These are phyloP conservation scores for Ulota crispa DNA, from an alignment of 225 moss, liverwort and hornwort genomes.

Conservation along the genomic window DNA sequence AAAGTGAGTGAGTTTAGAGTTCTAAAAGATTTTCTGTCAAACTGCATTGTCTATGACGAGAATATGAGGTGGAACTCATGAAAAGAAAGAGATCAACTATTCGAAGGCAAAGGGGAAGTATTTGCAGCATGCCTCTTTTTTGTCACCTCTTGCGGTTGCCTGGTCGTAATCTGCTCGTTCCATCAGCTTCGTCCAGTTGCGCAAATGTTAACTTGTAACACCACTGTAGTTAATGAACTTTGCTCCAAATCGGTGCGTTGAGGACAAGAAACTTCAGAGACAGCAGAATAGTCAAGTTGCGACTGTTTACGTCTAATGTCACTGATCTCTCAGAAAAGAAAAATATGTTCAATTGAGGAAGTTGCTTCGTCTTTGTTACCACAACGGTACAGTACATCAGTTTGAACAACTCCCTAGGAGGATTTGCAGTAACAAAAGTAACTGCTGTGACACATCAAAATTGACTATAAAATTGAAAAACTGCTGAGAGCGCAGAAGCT, in stretches of 20 bases:
- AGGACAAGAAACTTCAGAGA: background rate
- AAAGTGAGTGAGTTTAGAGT: background rate
- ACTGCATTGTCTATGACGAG: background rate
- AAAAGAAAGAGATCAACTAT: background rate
- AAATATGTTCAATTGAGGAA: background rate
- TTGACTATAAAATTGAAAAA: constrained; percentile 15
- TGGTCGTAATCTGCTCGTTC: background rate
- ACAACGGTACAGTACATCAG: background rate
- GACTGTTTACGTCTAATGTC: background rate
- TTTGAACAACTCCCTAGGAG: background rate
- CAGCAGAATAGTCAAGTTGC: background rate
- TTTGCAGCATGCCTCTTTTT: background rate
- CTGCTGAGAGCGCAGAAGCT: constrained; percentile 15
- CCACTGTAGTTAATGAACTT: background rate
- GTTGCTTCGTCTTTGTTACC: background rate
- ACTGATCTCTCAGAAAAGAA: background rate
- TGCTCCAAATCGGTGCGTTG: background rate
- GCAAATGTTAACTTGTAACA: background rate
- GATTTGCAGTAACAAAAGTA: constrained; percentile 12
- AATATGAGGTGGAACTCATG: background rate
- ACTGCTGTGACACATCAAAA: constrained; percentile 2
- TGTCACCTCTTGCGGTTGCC: background rate
- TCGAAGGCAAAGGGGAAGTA: background rate
- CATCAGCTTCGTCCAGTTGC: background rate
- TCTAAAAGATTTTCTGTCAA: background rate